A percentile compares a stretch with the other conserved stretches of the same genome.
These are phyloP conservation scores for Lasiodiplodia gonubiensis DNA, from an alignment of 2,329 filamentous ascomycete species.

Conservation along the genomic window DNA sequence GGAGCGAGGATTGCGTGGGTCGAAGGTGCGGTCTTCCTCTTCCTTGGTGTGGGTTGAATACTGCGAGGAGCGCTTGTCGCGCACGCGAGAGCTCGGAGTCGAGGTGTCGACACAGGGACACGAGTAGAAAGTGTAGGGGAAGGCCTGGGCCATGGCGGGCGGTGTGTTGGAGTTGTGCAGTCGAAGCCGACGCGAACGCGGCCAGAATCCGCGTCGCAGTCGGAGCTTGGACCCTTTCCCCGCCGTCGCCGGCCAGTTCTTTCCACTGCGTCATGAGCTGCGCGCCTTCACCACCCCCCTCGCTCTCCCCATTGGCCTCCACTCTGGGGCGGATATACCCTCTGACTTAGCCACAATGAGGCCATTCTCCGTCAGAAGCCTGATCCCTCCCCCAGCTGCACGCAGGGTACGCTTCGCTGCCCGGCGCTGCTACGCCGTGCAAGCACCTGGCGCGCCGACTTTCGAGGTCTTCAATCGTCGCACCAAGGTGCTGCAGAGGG, in stretches of 20 bases:
- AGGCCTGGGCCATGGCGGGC: constrained; percentile 58
- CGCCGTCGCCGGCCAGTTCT: constrained; percentile 8
- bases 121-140: constrained; percentile 69
- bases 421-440: constrained; percentile 69
- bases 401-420: constrained; percentile 36
- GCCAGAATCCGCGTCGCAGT: constrained; percentile 1
- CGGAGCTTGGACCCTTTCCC: constrained; percentile 25
- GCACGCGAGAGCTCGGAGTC: constrained; percentile 40
- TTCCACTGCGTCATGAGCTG: constrained; percentile 23
- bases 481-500: constrained; percentile 89
- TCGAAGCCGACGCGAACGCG: constrained; percentile 17
- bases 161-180: background rate
- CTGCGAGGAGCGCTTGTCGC: constrained; percentile 41
- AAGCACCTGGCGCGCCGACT: constrained; percentile 75
- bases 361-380: constrained; percentile 41
- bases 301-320: constrained; percentile 12
- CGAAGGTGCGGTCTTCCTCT: constrained; percentile 80
- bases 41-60: constrained; percentile 49
- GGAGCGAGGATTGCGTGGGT: constrained; percentile 81
- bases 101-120: constrained; percentile 63
- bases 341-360: constrained; percentile 37
- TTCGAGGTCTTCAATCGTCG: constrained; percentile 90
- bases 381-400: constrained; percentile 40
- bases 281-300: constrained; percentile 5
- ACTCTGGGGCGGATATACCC: constrained; percentile 17